Evolutionary conservation across 495 filamentous ascomycete genomes (phyloP).

Genomic region (Podospora pseudopauciseta): DNA sequence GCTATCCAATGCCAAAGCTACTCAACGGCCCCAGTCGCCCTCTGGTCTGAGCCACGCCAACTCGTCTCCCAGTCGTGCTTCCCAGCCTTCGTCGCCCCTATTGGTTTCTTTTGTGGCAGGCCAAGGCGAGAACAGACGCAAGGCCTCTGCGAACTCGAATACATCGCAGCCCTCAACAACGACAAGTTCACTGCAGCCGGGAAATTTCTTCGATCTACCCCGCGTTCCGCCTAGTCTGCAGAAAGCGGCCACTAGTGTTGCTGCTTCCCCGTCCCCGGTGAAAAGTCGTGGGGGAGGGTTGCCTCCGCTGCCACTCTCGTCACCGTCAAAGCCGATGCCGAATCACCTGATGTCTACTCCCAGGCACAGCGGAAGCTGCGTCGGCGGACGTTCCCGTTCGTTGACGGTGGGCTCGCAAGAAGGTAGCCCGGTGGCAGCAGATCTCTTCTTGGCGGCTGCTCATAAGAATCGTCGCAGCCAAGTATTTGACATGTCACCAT

Average conservation of each 20-base stretch:
- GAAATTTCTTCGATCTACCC: slow-evolving; percentile 67
- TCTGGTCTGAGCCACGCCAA: slow-evolving; percentile 73
- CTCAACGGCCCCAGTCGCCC: slow-evolving; percentile 79
- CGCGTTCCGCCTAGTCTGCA: slow-evolving; percentile 57
- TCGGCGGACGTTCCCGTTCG: slow-evolving; percentile 66
- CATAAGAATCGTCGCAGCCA: slow-evolving; percentile 92
- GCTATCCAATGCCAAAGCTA: slow-evolving; percentile 69
- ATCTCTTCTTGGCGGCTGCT: slow-evolving; percentile 58
- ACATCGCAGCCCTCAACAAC: slow-evolving; percentile 75
- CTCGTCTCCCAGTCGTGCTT: slow-evolving; percentile 79
- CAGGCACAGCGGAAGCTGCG: slow-evolving; percentile 43
- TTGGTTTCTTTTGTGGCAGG: slow-evolving; percentile 89
- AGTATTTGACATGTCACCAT: slow-evolving; percentile 93
- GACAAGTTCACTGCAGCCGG: slow-evolving; percentile 66
- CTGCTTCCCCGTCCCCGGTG: slow-evolving; percentile 70
- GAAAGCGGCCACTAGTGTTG: slow-evolving; percentile 55
- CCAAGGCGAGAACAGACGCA: slow-evolving; percentile 47
- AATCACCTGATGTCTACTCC: slow-evolving; percentile 41
- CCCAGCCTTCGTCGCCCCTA: slow-evolving; percentile 91
- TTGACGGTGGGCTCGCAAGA: slow-evolving; percentile 95
- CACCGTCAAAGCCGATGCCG: slow-evolving; percentile 43
- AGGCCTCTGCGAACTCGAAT: slow-evolving; percentile 81
- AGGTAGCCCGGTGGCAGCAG: slow-evolving; percentile 63
- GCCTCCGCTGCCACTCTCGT: slow-evolving; percentile 42
- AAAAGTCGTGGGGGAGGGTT: slow-evolving; percentile 62